Evolutionary conservation across 345 rosid species (phyloP).

Genomic region (Hibiscus tridactylites): DNA sequence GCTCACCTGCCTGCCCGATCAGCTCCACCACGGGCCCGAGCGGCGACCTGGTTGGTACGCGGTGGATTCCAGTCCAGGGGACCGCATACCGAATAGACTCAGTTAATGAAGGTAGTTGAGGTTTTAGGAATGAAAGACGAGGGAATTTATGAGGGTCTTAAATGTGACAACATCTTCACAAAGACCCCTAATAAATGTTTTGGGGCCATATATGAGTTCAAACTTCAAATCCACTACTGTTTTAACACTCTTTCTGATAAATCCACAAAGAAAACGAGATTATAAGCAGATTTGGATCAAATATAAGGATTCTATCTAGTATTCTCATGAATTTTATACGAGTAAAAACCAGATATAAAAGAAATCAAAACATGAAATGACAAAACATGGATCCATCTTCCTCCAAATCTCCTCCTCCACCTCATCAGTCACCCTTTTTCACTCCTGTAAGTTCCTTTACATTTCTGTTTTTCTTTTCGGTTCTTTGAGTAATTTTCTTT

Average conservation of each 20-base stretch:
- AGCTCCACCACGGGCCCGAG: background rate
- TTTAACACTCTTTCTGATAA: background rate
- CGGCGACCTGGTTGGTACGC: background rate
- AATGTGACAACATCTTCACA: conserved; percentile 10
- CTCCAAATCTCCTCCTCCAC: conserved; percentile 39
- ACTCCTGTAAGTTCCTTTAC: conserved; percentile 59
- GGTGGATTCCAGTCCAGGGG: background rate
- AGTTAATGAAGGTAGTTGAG: conserved; percentile 9
- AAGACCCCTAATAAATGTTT: conserved; percentile 6
- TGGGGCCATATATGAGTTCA: too few relatives aligned
- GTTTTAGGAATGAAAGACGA: background rate
- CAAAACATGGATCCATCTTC: conserved; percentile 51
- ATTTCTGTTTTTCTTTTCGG: background rate
- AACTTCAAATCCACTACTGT: background rate
- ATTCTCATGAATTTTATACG: background rate
- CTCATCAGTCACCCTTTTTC: conserved; percentile 48
- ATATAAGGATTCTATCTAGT: background rate
- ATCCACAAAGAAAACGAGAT: too few relatives aligned
- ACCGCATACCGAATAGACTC: conserved; percentile 4
- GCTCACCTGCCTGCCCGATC: conserved; percentile 20
- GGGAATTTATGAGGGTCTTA: conserved; percentile 11
- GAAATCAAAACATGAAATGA: conserved; percentile 7
- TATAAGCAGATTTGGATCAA: background rate
- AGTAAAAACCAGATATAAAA: background rate
- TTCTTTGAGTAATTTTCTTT: background rate